These are phyloP conservation scores for Massariosphaeria phaeospora DNA, from an alignment of 495 filamentous ascomycete species.

Conservation along the genomic window DNA sequence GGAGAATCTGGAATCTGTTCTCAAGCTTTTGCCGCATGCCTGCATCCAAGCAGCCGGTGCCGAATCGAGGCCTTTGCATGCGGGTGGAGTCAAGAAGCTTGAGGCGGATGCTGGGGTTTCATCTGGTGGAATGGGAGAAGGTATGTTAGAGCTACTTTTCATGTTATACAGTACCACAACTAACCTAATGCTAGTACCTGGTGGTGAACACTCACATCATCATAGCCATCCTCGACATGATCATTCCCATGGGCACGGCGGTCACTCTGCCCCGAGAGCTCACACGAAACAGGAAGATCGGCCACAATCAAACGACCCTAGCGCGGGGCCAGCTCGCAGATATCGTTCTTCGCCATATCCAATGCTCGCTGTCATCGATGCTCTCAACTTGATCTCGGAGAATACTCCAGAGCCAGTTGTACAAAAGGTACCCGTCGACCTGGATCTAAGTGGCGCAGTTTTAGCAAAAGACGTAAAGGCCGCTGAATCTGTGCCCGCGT, in stretches of 20 bases:
- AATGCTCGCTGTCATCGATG: constrained; percentile 81
- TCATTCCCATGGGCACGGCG: constrained; percentile 56
- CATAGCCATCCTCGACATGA: constrained; percentile 55
- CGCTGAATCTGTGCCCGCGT: constrained; percentile 80
- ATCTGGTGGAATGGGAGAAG: constrained; percentile 4
- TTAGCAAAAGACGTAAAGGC: constrained; percentile 80
- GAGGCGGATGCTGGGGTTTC: constrained; percentile 74
- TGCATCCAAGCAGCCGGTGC: constrained; percentile 82
- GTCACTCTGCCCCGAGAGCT: constrained; percentile 61
- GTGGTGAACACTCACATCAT: constrained; percentile 26
- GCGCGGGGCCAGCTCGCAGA: constrained; percentile 67
- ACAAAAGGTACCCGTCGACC: constrained; percentile 55
- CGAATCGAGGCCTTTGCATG: constrained; percentile 75
- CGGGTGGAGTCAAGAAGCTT: constrained; percentile 73
- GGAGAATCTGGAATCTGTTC: constrained; percentile 88
- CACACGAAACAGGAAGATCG: constrained; percentile 62
- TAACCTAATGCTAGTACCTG: constrained; percentile 9
- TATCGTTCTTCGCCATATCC: constrained; percentile 85
- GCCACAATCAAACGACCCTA: constrained; percentile 71
- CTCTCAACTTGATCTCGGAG: constrained; percentile 63
- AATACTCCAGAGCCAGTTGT: constrained; percentile 59
- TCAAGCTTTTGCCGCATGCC: constrained; percentile 88
- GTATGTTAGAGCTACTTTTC: not conserved
- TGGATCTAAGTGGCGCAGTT: constrained; percentile 63
- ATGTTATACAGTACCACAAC: not conserved